These are phyloP conservation scores for Sporobolomyces phaffii DNA, from an alignment of 768 basidiomycete species.

Conservation along the genomic window DNA sequence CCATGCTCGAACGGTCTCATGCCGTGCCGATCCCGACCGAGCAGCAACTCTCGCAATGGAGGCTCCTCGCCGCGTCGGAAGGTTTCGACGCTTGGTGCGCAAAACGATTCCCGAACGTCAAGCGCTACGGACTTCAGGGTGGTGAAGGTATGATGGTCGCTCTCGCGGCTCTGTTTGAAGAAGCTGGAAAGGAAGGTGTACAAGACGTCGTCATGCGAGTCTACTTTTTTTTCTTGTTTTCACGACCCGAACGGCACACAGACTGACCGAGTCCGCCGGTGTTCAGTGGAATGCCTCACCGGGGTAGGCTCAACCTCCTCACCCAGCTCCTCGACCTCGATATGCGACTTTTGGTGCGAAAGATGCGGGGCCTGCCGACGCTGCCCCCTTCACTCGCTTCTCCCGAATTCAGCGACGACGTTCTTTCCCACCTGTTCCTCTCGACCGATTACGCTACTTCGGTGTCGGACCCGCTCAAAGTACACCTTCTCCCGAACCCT, in stretches of 20 bases:
- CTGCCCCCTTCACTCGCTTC: conserved; percentile 18
- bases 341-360: conserved; percentile 69
- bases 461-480: conserved; percentile 53
- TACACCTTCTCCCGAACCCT: conserved; percentile 60
- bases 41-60: conserved; percentile 56
- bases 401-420: conserved; percentile 60
- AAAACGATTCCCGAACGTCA: conserved; percentile 68
- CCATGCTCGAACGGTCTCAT: conserved; percentile 58
- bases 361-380: conserved; percentile 59
- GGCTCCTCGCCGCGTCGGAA: conserved; percentile 67
- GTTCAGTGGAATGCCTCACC: conserved; percentile 50
- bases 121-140: conserved; percentile 64
- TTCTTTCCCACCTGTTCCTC: conserved; percentile 78
- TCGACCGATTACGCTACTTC: conserved; percentile 54
- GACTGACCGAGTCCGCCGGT: too few relatives aligned
- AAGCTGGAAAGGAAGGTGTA: conserved; percentile 57
- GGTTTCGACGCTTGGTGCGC: conserved; percentile 79
- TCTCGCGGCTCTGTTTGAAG: conserved; percentile 66
- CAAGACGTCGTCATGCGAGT: conserved; percentile 29
- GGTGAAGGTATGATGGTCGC: conserved; percentile 92
- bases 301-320: conserved; percentile 78
- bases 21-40: conserved; percentile 35
- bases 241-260: too few relatives aligned
- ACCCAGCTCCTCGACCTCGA: conserved; percentile 67
- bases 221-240: background rate